A percentile compares a stretch with the other conserved stretches of the same genome.
Evolutionary conservation across 768 basidiomycete genomes (phyloP).

Genomic region (Leccinum uliginosum): DNA sequence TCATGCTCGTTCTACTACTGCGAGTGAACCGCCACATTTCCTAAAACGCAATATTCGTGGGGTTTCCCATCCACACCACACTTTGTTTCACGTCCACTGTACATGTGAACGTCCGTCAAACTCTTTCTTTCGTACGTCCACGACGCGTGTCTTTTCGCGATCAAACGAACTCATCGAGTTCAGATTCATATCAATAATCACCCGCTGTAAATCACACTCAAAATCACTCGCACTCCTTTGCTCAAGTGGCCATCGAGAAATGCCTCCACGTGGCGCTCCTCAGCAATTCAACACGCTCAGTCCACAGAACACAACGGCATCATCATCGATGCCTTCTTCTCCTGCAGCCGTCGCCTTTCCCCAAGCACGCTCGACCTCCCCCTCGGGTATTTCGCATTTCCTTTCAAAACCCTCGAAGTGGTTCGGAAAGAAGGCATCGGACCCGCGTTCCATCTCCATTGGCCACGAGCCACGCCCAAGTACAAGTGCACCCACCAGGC

Average conservation of each 20-base stretch:
- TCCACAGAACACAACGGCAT: constrained; percentile 29
- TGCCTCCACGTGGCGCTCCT: constrained; percentile 49
- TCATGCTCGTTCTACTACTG: no score
- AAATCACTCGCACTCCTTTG: not conserved
- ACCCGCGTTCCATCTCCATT: constrained; percentile 40
- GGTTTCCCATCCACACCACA: not conserved
- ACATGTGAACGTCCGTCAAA: constrained; percentile 6
- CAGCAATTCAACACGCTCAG: constrained; percentile 38
- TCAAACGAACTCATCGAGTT: not conserved
- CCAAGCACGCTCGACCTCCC: constrained; percentile 55
- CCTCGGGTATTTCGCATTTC: constrained; percentile 59
- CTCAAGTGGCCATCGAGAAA: constrained; percentile 17
- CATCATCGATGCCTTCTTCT: constrained; percentile 26
- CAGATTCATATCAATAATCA: not conserved
- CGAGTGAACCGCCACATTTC: constrained; percentile 20
- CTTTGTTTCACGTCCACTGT: constrained; percentile 20
- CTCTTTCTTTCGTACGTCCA: constrained; percentile 10
- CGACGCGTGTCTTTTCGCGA: constrained; percentile 6
- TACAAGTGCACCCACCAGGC: constrained; percentile 44
- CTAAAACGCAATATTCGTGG: constrained; percentile 15
- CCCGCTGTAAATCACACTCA: not conserved
- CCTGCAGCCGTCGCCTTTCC: constrained; percentile 38
- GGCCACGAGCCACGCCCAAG: constrained; percentile 47
- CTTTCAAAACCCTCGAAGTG: constrained; percentile 67
- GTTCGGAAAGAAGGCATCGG: constrained; percentile 61